A percentile compares a stretch with the other conserved stretches of the same genome.
Conservation (phyloP, 2,329 filamentous ascomycete species). For the Ophiostoma sp. region DNA sequence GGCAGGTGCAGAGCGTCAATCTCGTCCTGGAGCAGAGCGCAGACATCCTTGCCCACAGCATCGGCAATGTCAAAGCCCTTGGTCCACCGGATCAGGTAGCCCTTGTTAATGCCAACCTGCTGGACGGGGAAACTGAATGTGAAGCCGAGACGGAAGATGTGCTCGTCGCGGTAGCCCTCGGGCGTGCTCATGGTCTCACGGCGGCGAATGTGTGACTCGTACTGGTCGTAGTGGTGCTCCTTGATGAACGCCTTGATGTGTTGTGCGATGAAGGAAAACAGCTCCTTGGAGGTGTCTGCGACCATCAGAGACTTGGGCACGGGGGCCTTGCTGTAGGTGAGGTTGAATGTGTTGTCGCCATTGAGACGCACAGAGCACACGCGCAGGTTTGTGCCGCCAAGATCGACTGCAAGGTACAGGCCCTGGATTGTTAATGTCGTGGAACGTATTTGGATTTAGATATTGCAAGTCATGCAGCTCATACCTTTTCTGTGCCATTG, state of each 20-base stretch:
- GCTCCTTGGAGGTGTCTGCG: slow-evolving; percentile 75
- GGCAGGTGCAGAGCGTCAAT: slow-evolving; percentile 82
- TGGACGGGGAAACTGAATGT: slow-evolving; percentile 97
- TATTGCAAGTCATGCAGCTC: background rate
- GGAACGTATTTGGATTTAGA: background rate
- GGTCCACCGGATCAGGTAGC: slow-evolving; percentile 91
- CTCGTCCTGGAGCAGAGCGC: slow-evolving; percentile 78
- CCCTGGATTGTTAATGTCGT: slow-evolving; percentile 51
- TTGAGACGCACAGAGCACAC: slow-evolving; percentile 93
- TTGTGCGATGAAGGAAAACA: slow-evolving; percentile 88
- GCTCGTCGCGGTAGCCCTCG: slow-evolving; percentile 60
- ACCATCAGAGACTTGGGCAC: slow-evolving; percentile 89
- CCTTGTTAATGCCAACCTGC: slow-evolving; percentile 92
- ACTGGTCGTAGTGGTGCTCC: slow-evolving; percentile 82
- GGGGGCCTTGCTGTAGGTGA: slow-evolving; percentile 86
- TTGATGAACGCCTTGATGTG: slow-evolving; percentile 87
- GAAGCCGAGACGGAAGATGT: slow-evolving; percentile 92
- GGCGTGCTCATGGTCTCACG: slow-evolving; percentile 56
- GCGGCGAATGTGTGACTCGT: slow-evolving; percentile 62
- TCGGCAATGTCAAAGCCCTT: slow-evolving; percentile 98
- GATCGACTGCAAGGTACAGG: slow-evolving; percentile 89
- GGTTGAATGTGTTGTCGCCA: slow-evolving; percentile 89
- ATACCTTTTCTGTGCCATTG: slow-evolving; percentile 93
- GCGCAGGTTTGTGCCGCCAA: slow-evolving; percentile 97
- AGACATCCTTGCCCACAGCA: slow-evolving; percentile 90